phyloP scores from a whole-genome alignment of 495 filamentous ascomycete genomes.

The Aspergillus coremiiformis region DNA sequence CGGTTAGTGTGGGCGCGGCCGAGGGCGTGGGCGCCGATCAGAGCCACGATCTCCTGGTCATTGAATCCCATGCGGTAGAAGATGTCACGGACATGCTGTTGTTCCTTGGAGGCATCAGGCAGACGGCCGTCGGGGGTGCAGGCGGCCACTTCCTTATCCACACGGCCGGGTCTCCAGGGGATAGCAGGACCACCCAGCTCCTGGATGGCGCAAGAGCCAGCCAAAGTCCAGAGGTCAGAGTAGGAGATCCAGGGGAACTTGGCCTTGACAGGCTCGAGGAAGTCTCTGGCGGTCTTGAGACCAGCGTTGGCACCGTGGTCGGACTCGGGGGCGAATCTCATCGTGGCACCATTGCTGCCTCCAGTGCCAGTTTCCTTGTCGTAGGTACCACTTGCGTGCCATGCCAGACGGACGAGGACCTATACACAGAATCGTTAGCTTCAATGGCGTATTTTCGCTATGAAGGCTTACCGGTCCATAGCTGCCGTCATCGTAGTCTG shows the following conservation, averaged over 20 bases:
- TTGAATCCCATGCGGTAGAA: slow-evolving; percentile 98
- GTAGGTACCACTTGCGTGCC: slow-evolving; percentile 84
- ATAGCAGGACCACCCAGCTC: slow-evolving; percentile 88
- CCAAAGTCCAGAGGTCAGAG: slow-evolving; percentile 94
- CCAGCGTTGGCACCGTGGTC: slow-evolving; percentile 94
- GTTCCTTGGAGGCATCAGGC: slow-evolving; percentile 75
- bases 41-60: slow-evolving; percentile 91
- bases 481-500: slow-evolving; percentile 94
- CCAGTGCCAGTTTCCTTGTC: slow-evolving; percentile 85
- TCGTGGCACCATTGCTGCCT: slow-evolving; percentile 94
- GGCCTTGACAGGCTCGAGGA: slow-evolving; percentile 81
- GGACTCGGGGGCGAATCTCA: slow-evolving; percentile 89
- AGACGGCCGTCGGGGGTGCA: slow-evolving; percentile 96
- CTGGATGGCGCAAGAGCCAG: slow-evolving; percentile 78
- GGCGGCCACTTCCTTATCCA: slow-evolving; percentile 71
- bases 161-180: slow-evolving; percentile 84
- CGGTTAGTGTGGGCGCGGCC: slow-evolving; percentile 89
- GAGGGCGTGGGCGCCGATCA: slow-evolving; percentile 84
- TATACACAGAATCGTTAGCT: slow-evolving; percentile 17
- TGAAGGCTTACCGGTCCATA: slow-evolving; percentile 70
- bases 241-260: slow-evolving; percentile 94
- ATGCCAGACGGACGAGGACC: slow-evolving; percentile 73
- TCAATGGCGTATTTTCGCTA: neutral
- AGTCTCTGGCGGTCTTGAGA: slow-evolving; percentile 79
- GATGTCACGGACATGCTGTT: slow-evolving; percentile 80